Evolutionary conservation across 306 rosid genomes (phyloP).

Genomic region (Pyrus betulifolia): DNA sequence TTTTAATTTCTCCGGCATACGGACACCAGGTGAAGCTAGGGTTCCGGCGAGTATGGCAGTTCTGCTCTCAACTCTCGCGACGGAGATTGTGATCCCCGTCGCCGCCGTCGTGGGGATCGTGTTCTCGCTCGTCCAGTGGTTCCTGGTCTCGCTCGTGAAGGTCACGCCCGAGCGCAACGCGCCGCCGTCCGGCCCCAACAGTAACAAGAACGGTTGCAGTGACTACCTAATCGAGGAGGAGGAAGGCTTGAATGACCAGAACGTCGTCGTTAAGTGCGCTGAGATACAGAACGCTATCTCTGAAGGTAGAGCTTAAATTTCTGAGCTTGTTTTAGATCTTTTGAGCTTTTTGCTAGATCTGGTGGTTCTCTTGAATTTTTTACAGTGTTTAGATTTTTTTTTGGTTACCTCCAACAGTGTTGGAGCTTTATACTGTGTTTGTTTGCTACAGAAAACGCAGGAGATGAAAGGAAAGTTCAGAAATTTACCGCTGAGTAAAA

Average conservation of each 20-base stretch:
- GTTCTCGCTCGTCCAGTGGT: constrained; percentile 64
- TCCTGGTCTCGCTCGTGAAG: constrained; percentile 57
- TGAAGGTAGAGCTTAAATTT: constrained; percentile 42
- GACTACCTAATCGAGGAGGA: constrained; percentile 66
- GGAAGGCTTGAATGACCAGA: constrained; percentile 64
- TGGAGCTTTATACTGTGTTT: neutral
- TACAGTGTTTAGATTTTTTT: neutral
- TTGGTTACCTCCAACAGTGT: neutral
- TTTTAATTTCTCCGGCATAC: constrained; percentile 4
- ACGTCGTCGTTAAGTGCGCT: constrained; percentile 61
- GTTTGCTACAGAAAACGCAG: neutral
- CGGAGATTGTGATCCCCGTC: constrained; percentile 53
- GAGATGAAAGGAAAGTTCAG: neutral
- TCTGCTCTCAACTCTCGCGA: constrained; percentile 44
- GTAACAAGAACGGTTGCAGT: constrained; percentile 46
- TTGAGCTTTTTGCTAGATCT: neutral
- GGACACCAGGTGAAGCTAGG: constrained; percentile 16
- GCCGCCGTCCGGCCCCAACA: constrained; percentile 23
- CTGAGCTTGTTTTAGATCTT: constrained; percentile 12
- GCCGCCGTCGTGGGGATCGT: constrained; percentile 59
- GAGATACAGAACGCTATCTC: constrained; percentile 72
- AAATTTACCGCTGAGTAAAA: neutral
- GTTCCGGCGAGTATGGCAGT: constrained; percentile 51
- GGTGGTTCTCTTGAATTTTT: neutral
- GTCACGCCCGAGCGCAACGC: constrained; percentile 42